phyloP scores from a whole-genome alignment of 2,329 filamentous ascomycete genomes.

The Alternaria conjuncta region DNA sequence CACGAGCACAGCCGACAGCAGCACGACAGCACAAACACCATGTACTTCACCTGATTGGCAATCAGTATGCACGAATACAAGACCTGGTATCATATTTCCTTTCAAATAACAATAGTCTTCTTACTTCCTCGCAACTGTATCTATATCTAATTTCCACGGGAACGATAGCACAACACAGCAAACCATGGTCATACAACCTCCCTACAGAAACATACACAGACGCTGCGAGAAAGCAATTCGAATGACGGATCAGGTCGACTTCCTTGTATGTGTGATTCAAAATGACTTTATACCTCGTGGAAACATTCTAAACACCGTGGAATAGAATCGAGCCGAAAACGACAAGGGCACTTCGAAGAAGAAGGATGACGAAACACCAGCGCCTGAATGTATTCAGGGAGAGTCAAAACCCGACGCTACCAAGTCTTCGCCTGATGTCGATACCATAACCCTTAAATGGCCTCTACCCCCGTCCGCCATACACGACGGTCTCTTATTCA shows the following conservation, averaged over 20 bases:
- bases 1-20: neutral
- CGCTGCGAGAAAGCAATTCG: neutral
- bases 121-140: neutral
- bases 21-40: neutral
- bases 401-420: neutral
- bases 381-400: neutral
- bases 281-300: neutral
- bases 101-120: neutral
- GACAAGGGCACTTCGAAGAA: neutral
- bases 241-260: neutral
- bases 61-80: neutral
- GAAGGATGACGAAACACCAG: neutral
- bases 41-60: neutral
- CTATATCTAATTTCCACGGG: neutral
- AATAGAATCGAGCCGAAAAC: neutral
- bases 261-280: neutral
- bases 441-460: neutral
- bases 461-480: slow-evolving; percentile 11
- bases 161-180: neutral
- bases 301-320: neutral
- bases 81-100: neutral
- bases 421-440: neutral
- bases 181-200: neutral
- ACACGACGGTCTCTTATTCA: slow-evolving; percentile 10
- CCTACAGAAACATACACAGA: neutral